Evolutionary conservation across 2,329 filamentous ascomycete genomes (phyloP), one percentile per base, ranked within the genome.

Genomic region (Xylariomycetidae sp.): DNA sequence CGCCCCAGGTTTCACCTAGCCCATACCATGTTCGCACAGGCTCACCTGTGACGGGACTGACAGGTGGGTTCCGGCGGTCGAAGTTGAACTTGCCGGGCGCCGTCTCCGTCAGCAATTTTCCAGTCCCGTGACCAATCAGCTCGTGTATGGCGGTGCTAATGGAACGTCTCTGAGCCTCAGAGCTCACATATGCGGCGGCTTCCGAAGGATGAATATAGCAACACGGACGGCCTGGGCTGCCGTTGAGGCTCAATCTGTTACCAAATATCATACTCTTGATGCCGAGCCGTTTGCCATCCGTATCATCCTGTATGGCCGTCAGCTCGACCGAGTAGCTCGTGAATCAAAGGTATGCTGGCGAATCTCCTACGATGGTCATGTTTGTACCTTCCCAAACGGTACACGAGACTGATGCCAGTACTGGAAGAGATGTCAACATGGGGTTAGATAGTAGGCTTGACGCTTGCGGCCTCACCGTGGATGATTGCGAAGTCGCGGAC

Each of bases 1-100:
- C 72, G 36, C 71, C 75, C 76, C 76, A 82, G 0, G 77, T 82
- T 54, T 82, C 74, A 5, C 75, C 75, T 5, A 76, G 76, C 52
- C 77, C 79, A 61, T 82, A 82, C 67, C 70, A 81, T 4, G 71
- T 73, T 1, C 61, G 61, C 19, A 81, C 63, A 1, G 75, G 70
- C 46, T 76, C 68, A 34, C 65, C 63, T 7, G 67, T 73, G 18
- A 81, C 55, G 1, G 78, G 76, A 33, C 64, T 79, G 23, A 73
- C 58, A 5, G 78, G 78, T 6, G 74, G 76, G 42, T 74, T 72
- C 27, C 70, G 58, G 19, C 66, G 52, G 48, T 82, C 74, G 50
- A 82, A 82, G 54, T 82, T 82, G 61, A 67, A 80, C 34, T 68
- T 57, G 6, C 75, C 76, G 1, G 72, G 68, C 6, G 65, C 59